These are phyloP conservation scores for Monosporascus sp. DNA, from an alignment of 2,329 filamentous ascomycete species.

Conservation along the genomic window DNA sequence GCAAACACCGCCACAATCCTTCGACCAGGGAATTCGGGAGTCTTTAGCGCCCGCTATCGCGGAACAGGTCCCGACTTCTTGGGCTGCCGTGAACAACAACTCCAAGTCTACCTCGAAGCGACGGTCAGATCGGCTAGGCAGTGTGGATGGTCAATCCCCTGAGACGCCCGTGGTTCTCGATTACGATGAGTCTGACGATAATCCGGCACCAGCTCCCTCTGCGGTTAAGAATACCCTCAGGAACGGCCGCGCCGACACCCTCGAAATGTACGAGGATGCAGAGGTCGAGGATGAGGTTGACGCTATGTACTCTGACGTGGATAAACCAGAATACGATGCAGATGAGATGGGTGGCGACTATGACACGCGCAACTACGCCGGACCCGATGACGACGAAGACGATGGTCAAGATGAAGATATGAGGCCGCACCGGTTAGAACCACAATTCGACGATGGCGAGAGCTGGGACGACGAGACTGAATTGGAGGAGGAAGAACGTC, in stretches of 20 bases:
- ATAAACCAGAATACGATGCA: slow-evolving; percentile 24
- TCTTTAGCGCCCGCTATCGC: background rate
- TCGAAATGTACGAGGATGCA: slow-evolving; percentile 19
- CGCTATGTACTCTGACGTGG: slow-evolving; percentile 23
- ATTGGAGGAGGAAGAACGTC: slow-evolving; percentile 10
- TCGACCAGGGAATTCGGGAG: background rate
- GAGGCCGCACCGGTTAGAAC: slow-evolving; percentile 17
- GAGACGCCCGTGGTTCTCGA: slow-evolving; percentile 25
- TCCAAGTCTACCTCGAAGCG: slow-evolving; percentile 8
- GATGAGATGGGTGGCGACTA: slow-evolving; percentile 29
- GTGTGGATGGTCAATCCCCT: slow-evolving; percentile 17
- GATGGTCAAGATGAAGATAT: slow-evolving; percentile 26
- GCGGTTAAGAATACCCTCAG: slow-evolving; percentile 13
- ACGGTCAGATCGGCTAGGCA: slow-evolving; percentile 11
- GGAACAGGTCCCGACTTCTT: slow-evolving; percentile 12
- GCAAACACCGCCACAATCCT: slow-evolving; percentile 1
- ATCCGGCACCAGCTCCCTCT: slow-evolving; percentile 9
- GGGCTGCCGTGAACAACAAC: slow-evolving; percentile 21
- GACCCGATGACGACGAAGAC: slow-evolving; percentile 27
- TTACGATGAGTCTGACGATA: slow-evolving; percentile 23
- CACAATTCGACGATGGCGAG: slow-evolving; percentile 23
- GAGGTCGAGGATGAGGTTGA: slow-evolving; percentile 22
- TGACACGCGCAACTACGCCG: slow-evolving; percentile 24
- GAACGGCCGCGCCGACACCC: slow-evolving; percentile 9
- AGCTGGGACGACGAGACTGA: slow-evolving; percentile 19